Evolutionary conservation across 176 grass and related monocot genomes (phyloP), one percentile per base, ranked within the genome.

Genomic region (Secale cereale): DNA sequence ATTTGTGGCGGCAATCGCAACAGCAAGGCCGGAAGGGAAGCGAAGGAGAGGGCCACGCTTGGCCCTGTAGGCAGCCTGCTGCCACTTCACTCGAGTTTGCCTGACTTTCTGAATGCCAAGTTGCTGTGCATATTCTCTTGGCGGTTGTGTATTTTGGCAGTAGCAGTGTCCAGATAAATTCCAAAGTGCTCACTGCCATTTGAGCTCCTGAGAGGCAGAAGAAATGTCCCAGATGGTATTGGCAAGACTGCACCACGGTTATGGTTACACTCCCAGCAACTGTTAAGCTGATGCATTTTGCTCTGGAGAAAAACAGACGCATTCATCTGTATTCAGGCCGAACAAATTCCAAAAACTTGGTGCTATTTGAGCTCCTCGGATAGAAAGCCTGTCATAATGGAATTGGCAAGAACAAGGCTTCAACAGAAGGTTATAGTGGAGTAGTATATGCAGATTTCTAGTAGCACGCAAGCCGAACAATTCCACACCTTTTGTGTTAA

Each of bases 1-100:
- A 78, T 83, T 83, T 90, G 85, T 90, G 89, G 89, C 75, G 80
- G 45, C 89, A 87, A 68, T 50, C 4, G 85, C 60, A 52, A 83
- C 84, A 90, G 45, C 89, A 11, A 79, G 54, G 45, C 80, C 7
- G 74, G 15, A 52, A 50, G 46, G 36, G 82, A 10, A 40, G 22
- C 0, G 2, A 14, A 70, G 73, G 61, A 57, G 74, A 59, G 65
- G 65, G 19, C 23, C 35, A 46, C 8, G 48, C 74, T 50, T 48
- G 81, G 63, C 69, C 43, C 12, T 33, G 57, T 74, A 43, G 40
- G 70, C 40, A 60, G 37, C 6, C 37, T 4, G 5, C 69, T 0
- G n/a, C n/a, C 14, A 12, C n/a, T 43, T 23, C n/a, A 37, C 70
- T 29, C 10, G 43, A 41, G 13, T 50, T 74, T 52, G 43, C 16